phyloP scores from a whole-genome alignment of 306 rosid genomes.

The Corylus americana region DNA sequence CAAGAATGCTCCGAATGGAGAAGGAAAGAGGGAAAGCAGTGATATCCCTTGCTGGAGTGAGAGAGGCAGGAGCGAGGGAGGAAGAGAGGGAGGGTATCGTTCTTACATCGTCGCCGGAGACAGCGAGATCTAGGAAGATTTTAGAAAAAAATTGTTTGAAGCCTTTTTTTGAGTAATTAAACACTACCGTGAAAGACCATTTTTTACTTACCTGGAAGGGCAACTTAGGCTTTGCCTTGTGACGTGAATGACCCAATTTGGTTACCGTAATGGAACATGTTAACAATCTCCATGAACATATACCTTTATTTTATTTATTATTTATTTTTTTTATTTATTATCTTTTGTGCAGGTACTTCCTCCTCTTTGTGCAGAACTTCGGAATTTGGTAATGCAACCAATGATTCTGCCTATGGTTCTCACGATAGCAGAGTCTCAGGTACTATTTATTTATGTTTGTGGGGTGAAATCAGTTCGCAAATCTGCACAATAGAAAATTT shows the following conservation, averaged over 20 bases:
- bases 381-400: constrained; percentile 97
- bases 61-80: too few relatives aligned
- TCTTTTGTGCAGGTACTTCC: constrained; percentile 81
- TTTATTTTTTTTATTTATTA: constrained; percentile 27
- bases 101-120: too few relatives aligned
- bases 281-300: constrained; percentile 11
- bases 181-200: neutral
- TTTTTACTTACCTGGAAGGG: neutral
- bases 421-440: constrained; percentile 98
- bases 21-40: too few relatives aligned
- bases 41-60: too few relatives aligned
- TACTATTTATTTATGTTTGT: constrained; percentile 23
- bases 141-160: too few relatives aligned
- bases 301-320: too few relatives aligned
- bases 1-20: too few relatives aligned
- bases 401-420: constrained; percentile 99
- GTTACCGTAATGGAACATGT: neutral
- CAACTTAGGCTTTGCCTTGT: neutral
- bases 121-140: too few relatives aligned
- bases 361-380: constrained; percentile 97
- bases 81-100: too few relatives aligned
- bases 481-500: neutral
- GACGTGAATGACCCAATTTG: neutral
- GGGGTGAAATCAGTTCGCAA: neutral
- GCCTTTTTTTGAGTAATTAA: neutral